Evolutionary conservation across 129 eudicot genomes (phyloP).

Genomic region (Helianthus annuus): HanXRQr2.0-SUNRISE NC_035445.2:12506993-12507492

Average conservation of each 20-base stretch:
- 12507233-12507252: constrained; percentile 68
- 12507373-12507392: constrained; percentile 67
- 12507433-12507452: constrained; percentile 63
- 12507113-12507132: constrained; percentile 44
- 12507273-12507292: constrained; percentile 54
- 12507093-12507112: constrained; percentile 31
- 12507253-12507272: constrained; percentile 54
- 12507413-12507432: constrained; percentile 80
- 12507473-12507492: constrained; percentile 64
- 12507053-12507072: constrained; percentile 47
- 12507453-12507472: constrained; percentile 61
- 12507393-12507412: constrained; percentile 78
- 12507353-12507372: constrained; percentile 44
- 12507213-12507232: constrained; percentile 66
- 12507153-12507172: constrained; percentile 55
- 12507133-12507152: constrained; percentile 64
- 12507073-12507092: constrained; percentile 38
- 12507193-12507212: constrained; percentile 52
- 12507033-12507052: constrained; percentile 46
- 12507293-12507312: constrained; percentile 59
- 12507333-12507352: constrained; percentile 36
- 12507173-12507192: constrained; percentile 54
- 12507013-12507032: constrained; percentile 46
- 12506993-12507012: constrained; percentile 48
- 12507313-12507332: constrained; percentile 38